Evolutionary conservation across 441 rosid genomes (phyloP), one percentile per base, ranked within the genome.

Genomic region (Adansonia madagascariensis): DNA sequence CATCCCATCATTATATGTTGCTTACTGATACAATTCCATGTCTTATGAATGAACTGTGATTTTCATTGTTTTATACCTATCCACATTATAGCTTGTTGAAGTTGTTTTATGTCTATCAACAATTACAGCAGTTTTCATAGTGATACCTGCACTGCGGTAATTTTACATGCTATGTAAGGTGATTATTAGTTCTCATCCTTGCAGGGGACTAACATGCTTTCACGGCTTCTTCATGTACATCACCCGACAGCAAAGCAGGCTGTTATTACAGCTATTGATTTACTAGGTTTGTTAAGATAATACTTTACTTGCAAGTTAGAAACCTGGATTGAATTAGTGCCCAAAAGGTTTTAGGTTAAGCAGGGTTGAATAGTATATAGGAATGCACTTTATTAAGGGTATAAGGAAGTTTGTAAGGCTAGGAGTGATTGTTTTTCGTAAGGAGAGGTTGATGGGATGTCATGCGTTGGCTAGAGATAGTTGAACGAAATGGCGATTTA

Each of bases 131-230:
- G n/a, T 71, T 59, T 79, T 71, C 74, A 6, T 56, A 4, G 61
- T 17, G 50, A 65, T 65, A 15, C 43, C 43, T 50, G 8, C 62
- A 75, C 35, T 65, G 43, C 31, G 2, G 9, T 39, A 31, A 31
- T 56, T 41, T 73, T 63, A 59, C 17, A 15, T 76, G 63, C 67
- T 61, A 11, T 41, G 53, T 49, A 20, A 77, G 71, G 56, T 78
- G 70, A 74, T 75, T 50, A 52, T 11, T 81, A n/a, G 18, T 80
- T 79, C 74, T 77, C 61, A 75, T 86, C 80, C 78, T 73, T 75
- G 77, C 95, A 96, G 99, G 99, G 99, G 68, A 96, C 99, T 50
- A 96, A 96, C 85, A 94, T 96, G 99, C 98, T 96, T 84, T 94
- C 99, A 69, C 85, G 97, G 78, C 99, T 96, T 88, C 98, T 96